These are phyloP conservation scores for Stagonosporopsis cucurbitacearum DNA, from an alignment of 2,329 filamentous ascomycete genomes.

Conservation along the genomic window DNA sequence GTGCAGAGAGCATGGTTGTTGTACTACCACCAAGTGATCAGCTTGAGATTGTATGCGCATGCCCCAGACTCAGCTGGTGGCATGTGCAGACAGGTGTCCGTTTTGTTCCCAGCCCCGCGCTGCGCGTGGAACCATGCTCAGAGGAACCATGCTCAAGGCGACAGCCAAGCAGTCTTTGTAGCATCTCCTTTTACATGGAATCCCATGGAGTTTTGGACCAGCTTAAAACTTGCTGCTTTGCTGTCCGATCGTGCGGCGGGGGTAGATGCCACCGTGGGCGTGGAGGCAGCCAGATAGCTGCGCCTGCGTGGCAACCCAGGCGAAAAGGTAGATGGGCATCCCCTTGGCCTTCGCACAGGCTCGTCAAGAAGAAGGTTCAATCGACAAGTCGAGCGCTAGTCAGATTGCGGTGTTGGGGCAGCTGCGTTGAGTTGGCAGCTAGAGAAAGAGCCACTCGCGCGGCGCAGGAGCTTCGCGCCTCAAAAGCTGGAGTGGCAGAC, in stretches of 20 bases:
- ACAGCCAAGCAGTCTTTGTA: background rate
- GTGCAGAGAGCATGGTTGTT: background rate
- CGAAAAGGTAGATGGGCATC: background rate
- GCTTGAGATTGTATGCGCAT: background rate
- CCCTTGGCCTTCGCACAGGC: background rate
- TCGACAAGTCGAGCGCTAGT: background rate
- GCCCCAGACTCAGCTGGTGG: background rate
- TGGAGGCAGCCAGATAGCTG: background rate
- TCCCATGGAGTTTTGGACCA: background rate
- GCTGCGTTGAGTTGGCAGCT: background rate
- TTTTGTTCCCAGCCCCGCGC: background rate
- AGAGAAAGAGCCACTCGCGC: background rate
- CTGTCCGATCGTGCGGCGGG: background rate
- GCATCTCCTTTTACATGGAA: too few species aligned
- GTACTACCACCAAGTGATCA: background rate
- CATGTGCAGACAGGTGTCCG: background rate
- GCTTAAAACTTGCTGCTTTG: background rate
- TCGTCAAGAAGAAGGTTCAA: background rate
- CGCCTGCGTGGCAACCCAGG: background rate
- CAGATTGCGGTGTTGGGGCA: background rate
- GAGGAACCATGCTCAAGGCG: background rate
- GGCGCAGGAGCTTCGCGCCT: constrained; percentile 5
- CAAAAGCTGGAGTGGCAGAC: background rate
- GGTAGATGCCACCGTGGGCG: background rate
- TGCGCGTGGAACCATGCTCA: background rate